A percentile compares a stretch with the other conserved stretches of the same genome.
phyloP scores from a whole-genome alignment of 1,139 yeast genomes.

The Geotrichum cucujoidarum region DNA sequence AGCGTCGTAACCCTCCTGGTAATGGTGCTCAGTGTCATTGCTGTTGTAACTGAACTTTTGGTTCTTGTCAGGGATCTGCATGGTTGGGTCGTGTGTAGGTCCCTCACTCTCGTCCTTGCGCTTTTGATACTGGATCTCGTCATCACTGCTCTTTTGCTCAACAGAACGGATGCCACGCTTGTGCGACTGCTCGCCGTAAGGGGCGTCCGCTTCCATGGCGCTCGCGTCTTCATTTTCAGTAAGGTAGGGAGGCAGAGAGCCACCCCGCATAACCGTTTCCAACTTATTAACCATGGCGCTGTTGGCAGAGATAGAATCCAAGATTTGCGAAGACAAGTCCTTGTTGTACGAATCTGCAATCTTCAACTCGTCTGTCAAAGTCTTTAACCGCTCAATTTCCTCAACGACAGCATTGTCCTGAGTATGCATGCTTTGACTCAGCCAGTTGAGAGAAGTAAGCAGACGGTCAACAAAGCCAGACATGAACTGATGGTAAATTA shows the following conservation, averaged over 20 bases:
- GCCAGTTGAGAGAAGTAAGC: conserved; percentile 1
- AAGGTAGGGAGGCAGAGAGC: too few relatives aligned
- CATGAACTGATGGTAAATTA: conserved; percentile 13
- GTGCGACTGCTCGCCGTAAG: conserved; percentile 1
- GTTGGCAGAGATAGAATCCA: conserved; percentile 7
- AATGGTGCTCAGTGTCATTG: background rate
- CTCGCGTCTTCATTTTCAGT: background rate
- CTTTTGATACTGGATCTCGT: conserved; percentile 1
- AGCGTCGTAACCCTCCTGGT: background rate
- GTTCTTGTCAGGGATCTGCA: background rate
- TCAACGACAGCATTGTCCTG: background rate
- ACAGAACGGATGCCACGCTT: conserved; percentile 13
- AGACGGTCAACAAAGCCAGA: conserved; percentile 11
- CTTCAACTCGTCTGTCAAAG: conserved; percentile 9
- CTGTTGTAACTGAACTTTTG: background rate
- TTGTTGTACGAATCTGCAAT: conserved; percentile 13
- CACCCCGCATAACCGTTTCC: background rate
- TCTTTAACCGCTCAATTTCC: conserved; percentile 8
- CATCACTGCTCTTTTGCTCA: conserved; percentile 7
- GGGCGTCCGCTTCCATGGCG: background rate
- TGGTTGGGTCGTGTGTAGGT: background rate
- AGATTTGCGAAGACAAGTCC: conserved; percentile 9
- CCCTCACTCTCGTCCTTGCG: background rate
- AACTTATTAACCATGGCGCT: background rate
- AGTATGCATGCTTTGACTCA: background rate